Evolutionary conservation across 1,284 basidiomycete species (phyloP), one percentile per base, ranked within the genome.

Genomic region (Papiliotrema fonsecae): DNA sequence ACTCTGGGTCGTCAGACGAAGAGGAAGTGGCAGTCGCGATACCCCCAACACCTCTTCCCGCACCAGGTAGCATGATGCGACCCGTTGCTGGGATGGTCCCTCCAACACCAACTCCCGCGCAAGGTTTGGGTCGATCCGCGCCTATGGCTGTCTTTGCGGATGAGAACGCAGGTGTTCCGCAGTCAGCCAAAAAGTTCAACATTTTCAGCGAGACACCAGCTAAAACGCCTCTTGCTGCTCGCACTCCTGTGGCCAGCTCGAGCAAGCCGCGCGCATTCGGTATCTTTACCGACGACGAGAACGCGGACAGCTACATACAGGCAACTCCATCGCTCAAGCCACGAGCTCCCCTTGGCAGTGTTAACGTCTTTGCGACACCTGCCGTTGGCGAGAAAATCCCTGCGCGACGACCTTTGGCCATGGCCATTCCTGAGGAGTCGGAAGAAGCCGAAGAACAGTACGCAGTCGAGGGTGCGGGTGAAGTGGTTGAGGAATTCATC

Each of bases 91-190:
- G 50, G 24, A 54, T 59, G 41, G 65, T 76, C 0, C 73, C 75
- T 2, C 73, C 74, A 0, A 76, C 74, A 0, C 75, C 75, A 1
- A 74, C 72, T 0, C 73, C 73, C 0, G 62, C 64, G 3, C 57
- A 61, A 4, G 51, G 52, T 34, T 36, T 62, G 16, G 26, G 26
- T 46, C 47, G 27, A 27, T 44, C 28, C 32, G 28, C 28, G 16
- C 30, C 40, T 10, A 53, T 51, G 14, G 41, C 43, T 3, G 62
- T 71, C 25, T 73, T 70, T 52, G 43, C 54, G 7, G 68, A 71
- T 46, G 64, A 71, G 53, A 70, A 73, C 34, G 62, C 62, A 19
- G 28, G 11, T 11, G 55, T 62, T 0, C 46, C 49, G 2, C 56
- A 59, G 2, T 51, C 60, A 2, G 47, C 49, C 22, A 64, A 60